A percentile compares a stretch with the other conserved stretches of the same genome.
These are phyloP conservation scores for Mycena citricolor DNA, from an alignment of 1,284 basidiomycete genomes.

Conservation along the genomic window DNA sequence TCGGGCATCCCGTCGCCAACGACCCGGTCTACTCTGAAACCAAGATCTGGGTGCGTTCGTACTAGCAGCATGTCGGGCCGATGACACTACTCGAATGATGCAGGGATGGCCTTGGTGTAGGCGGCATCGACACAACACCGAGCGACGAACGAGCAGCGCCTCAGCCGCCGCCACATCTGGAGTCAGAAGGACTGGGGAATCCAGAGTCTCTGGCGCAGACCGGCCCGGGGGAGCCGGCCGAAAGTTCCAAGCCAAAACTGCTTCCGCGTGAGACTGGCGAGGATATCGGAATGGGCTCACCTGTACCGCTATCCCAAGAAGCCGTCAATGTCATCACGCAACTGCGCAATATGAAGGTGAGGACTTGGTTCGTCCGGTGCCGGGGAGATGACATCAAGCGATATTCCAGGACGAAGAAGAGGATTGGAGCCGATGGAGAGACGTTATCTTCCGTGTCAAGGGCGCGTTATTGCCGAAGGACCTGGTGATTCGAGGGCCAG, in stretches of 20 bases:
- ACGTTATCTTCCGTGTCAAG: slow-evolving; percentile 78
- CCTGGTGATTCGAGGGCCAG: slow-evolving; percentile 50
- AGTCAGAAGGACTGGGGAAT: slow-evolving; percentile 33
- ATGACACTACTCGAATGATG: no score
- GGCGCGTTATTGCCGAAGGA: slow-evolving; percentile 52
- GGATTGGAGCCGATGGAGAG: slow-evolving; percentile 88
- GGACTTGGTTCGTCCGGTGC: slow-evolving; percentile 17
- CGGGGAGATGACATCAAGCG: slow-evolving; percentile 13
- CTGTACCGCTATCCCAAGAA: slow-evolving; percentile 81
- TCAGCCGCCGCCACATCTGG: slow-evolving; percentile 58
- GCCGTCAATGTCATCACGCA: slow-evolving; percentile 83
- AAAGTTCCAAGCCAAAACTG: slow-evolving; percentile 39
- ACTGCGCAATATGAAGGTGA: slow-evolving; percentile 83
- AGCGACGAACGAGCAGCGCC: slow-evolving; percentile 65
- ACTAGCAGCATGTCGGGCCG: no score
- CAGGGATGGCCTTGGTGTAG: slow-evolving; percentile 77
- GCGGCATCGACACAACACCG: slow-evolving; percentile 77
- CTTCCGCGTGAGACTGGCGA: slow-evolving; percentile 81
- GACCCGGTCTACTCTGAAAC: slow-evolving; percentile 84
- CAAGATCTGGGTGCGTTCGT: slow-evolving; percentile 74
- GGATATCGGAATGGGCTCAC: slow-evolving; percentile 88
- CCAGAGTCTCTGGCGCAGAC: slow-evolving; percentile 37
- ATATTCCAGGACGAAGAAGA: slow-evolving; percentile 77
- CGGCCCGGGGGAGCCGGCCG: slow-evolving; percentile 21
- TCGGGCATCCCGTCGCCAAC: slow-evolving; percentile 93